Evolutionary conservation across 495 filamentous ascomycete species (phyloP).

Genomic region (Tuber melanosporum): DNA sequence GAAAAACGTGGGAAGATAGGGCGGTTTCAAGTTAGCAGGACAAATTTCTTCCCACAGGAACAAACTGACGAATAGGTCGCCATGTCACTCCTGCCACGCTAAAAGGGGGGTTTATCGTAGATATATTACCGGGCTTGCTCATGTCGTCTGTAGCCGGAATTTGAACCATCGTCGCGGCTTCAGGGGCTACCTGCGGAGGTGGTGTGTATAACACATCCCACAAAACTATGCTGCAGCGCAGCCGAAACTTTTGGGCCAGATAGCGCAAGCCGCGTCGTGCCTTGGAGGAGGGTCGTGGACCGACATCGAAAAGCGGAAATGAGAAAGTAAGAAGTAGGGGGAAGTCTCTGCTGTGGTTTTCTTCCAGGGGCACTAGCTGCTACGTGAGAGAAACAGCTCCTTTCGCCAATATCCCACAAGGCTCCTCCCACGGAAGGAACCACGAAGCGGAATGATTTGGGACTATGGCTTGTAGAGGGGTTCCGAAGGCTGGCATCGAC

Average conservation of each 20-base stretch:
- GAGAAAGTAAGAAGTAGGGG: not conserved
- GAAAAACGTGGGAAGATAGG: slow-evolving; percentile 4
- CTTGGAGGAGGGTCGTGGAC: not conserved
- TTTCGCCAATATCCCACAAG: not conserved
- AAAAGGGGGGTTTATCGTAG: not conserved
- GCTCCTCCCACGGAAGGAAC: not conserved
- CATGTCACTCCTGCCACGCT: not conserved
- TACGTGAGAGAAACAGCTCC: slow-evolving; percentile 1
- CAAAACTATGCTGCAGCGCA: not conserved
- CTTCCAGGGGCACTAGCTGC: slow-evolving; percentile 4
- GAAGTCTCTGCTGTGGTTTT: not conserved
- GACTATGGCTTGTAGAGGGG: not conserved
- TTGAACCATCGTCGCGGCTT: not conserved
- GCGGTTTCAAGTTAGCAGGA: not conserved
- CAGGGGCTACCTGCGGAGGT: not conserved
- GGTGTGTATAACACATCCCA: not conserved
- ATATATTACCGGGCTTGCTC: not conserved
- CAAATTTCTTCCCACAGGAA: not conserved
- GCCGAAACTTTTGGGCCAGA: not conserved
- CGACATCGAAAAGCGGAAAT: not conserved
- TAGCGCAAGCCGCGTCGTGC: not conserved
- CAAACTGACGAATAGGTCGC: not conserved
- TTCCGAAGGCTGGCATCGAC: not conserved
- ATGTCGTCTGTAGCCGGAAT: not conserved
- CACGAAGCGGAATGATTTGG: not conserved